phyloP scores from a whole-genome alignment of 495 filamentous ascomycete genomes.

The Xylaria venustula region DNA sequence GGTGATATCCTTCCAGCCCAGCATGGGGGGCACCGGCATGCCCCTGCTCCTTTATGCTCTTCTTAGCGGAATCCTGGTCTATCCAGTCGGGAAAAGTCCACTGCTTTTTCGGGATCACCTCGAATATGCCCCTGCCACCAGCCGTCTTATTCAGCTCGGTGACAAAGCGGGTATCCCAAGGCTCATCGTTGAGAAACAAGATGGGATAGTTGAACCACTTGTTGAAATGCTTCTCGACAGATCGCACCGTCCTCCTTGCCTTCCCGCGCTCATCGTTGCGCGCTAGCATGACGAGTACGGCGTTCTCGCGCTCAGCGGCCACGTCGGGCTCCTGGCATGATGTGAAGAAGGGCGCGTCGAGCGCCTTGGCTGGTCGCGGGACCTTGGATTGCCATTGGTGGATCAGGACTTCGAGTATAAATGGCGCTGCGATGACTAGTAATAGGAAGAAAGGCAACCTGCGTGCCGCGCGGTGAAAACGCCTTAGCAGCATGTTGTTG shows the following conservation, averaged over 20 bases:
- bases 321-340: constrained; percentile 44
- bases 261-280: constrained; percentile 84
- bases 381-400: constrained; percentile 28
- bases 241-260: constrained; percentile 83
- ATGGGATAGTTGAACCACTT: constrained; percentile 96
- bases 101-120: constrained; percentile 73
- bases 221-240: constrained; percentile 95
- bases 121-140: constrained; percentile 74
- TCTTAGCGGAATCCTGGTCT: constrained; percentile 73
- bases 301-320: constrained; percentile 71
- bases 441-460: constrained; percentile 28
- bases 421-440: constrained; percentile 24
- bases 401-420: constrained; percentile 28
- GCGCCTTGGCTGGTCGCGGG: constrained; percentile 22
- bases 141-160: constrained; percentile 76
- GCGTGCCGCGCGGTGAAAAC: constrained; percentile 31
- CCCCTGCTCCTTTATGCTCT: constrained; percentile 83
- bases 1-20: constrained; percentile 96
- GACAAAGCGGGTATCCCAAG: constrained; percentile 84
- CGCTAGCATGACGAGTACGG: constrained; percentile 82
- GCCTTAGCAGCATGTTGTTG: constrained; percentile 29
- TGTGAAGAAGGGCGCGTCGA: constrained; percentile 46
- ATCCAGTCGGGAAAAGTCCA: constrained; percentile 94
- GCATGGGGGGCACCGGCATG: constrained; percentile 89
- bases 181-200: constrained; percentile 88